phyloP scores from a whole-genome alignment of 345 rosid species.

The Linum lewisii region DNA sequence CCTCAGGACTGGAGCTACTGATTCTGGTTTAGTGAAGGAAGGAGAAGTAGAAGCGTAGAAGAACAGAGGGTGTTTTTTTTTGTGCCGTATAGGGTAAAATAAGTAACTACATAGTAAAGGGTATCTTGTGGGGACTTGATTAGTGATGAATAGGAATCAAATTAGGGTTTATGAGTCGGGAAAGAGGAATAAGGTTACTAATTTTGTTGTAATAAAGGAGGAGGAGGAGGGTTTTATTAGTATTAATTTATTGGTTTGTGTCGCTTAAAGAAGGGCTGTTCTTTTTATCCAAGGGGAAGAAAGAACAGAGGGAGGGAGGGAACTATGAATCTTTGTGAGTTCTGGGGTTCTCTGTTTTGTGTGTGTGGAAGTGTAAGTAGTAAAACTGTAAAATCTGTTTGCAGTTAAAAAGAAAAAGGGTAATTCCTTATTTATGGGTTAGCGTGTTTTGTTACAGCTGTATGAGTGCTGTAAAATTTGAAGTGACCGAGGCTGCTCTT shows the following conservation, averaged over 20 bases:
- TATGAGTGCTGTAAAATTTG: background rate
- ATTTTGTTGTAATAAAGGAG: background rate
- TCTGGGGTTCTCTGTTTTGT: background rate
- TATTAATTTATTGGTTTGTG: background rate
- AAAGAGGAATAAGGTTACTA: background rate
- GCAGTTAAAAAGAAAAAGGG: background rate
- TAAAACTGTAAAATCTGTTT: background rate
- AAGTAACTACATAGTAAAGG: background rate
- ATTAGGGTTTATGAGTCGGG: background rate
- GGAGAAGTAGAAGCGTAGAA: background rate
- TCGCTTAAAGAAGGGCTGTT: background rate
- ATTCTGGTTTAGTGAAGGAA: background rate
- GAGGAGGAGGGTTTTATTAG: background rate
- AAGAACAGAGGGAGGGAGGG: background rate
- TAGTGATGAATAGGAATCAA: background rate
- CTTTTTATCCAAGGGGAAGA: background rate
- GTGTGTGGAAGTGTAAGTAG: background rate
- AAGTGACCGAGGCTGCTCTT: background rate
- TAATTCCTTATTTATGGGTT: background rate
- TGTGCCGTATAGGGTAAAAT: background rate
- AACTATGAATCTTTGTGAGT: background rate
- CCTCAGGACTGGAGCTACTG: constrained; percentile 4
- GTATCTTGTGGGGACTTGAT: background rate
- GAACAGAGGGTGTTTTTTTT: background rate
- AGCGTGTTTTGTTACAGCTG: background rate